A percentile compares a stretch with the other conserved stretches of the same genome.
These are phyloP conservation scores for Odontarrhena argentea DNA, from an alignment of 345 rosid genomes.

Conservation along the genomic window DNA sequence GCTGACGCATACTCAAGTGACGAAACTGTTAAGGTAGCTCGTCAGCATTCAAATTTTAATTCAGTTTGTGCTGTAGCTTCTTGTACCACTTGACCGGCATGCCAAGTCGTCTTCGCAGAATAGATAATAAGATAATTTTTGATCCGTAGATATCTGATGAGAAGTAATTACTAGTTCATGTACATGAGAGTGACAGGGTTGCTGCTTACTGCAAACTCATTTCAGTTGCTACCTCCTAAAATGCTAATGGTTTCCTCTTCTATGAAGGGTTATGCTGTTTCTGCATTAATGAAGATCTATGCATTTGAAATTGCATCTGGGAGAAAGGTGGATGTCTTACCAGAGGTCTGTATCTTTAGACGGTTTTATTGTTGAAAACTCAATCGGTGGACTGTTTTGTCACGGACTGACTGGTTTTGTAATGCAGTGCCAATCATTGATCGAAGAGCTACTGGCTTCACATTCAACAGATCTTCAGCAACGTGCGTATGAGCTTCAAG, in stretches of 20 bases:
- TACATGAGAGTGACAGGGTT: constrained; percentile 5
- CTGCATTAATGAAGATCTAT: constrained; percentile 90
- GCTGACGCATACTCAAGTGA: constrained; percentile 95
- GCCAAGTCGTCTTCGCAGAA: not conserved
- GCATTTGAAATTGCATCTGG: constrained; percentile 90
- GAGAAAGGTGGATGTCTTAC: constrained; percentile 78
- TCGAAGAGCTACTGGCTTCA: constrained; percentile 87
- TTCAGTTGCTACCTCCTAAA: not conserved
- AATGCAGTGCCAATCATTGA: constrained; percentile 86
- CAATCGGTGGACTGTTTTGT: constrained; percentile 24
- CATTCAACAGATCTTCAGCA: constrained; percentile 98
- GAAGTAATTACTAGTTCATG: constrained; percentile 16
- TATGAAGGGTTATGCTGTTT: constrained; percentile 84
- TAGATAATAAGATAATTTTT: not conserved
- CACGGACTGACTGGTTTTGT: constrained; percentile 29
- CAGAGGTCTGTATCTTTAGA: constrained; percentile 67
- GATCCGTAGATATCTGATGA: constrained; percentile 7
- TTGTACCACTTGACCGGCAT: constrained; percentile 12
- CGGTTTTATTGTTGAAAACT: not conserved
- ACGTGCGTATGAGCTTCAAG: constrained; percentile 96
- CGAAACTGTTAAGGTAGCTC: constrained; percentile 85
- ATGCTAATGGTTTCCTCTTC: constrained; percentile 24
- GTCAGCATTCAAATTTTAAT: constrained; percentile 9
- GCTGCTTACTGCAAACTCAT: constrained; percentile 3
- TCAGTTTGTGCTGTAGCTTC: constrained; percentile 12